Percentiles rank a stretch among this genome's conserved stretches.
Evolutionary conservation across 78 protist genomes (phyloP).

Genomic region (Diacronema lutheri): DNA sequence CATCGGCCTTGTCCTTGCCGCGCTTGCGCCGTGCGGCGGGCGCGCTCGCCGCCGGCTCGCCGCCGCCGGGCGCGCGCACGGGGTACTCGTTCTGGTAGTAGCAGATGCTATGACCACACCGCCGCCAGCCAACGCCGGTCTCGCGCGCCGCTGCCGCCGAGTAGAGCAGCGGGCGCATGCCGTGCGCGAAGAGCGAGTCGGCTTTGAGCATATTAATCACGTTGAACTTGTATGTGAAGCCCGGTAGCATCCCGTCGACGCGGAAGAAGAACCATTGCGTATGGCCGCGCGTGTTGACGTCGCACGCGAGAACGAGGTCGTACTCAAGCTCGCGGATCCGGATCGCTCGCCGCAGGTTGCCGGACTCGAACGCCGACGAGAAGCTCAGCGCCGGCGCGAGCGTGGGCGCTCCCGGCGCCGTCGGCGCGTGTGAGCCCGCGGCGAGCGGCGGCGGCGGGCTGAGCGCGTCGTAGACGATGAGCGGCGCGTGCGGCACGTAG

Average conservation of each 20-base stretch:
- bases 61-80: not conserved
- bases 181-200: conserved; percentile 54
- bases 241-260: not conserved
- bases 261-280: conserved; percentile 80
- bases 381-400: conserved; percentile 49
- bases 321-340: not conserved
- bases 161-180: conserved; percentile 65
- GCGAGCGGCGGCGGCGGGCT: too few species aligned
- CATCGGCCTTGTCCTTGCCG: not conserved
- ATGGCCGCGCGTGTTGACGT: conserved; percentile 66
- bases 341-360: conserved; percentile 57
- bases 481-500: too few species aligned
- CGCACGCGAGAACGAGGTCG: conserved; percentile 61
- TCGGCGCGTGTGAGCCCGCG: too few species aligned
- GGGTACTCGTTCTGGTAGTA: conserved; percentile 13
- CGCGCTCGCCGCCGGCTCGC: not conserved
- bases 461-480: too few species aligned
- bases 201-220: conserved; percentile 69
- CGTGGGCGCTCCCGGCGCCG: too few species aligned
- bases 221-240: conserved; percentile 56
- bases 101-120: not conserved
- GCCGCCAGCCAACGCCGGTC: not conserved
- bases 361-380: conserved; percentile 63
- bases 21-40: not conserved
- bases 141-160: not conserved